Evolutionary conservation across 2,329 filamentous ascomycete genomes (phyloP).

Genomic region (Thermomyces lanuginosus): DNA sequence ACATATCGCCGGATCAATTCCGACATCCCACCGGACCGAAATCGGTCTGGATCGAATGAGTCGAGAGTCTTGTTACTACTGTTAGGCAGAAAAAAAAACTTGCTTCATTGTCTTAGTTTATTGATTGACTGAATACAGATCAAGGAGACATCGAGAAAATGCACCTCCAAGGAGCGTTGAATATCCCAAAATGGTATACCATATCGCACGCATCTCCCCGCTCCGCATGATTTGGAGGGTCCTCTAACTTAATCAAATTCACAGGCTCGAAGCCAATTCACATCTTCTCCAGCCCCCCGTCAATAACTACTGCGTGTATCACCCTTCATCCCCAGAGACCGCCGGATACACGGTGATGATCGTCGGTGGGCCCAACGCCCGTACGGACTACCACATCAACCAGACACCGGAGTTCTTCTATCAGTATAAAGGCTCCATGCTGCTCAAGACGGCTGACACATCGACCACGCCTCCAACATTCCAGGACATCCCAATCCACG

Average conservation of each 20-base stretch:
- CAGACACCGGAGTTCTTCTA: conserved; percentile 95
- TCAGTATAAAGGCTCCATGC: conserved; percentile 84
- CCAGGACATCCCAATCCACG: conserved; percentile 72
- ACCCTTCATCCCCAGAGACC: conserved; percentile 49
- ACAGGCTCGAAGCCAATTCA: conserved; percentile 76
- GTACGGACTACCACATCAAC: conserved; percentile 98
- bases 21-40: no score
- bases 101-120: no score
- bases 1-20: no score
- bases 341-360: conserved; percentile 86
- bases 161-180: no score
- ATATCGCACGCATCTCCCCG: conserved; percentile 9
- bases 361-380: conserved; percentile 86
- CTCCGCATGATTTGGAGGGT: not conserved
- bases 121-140: no score
- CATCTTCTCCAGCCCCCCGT: conserved; percentile 86
- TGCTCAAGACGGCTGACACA: conserved; percentile 73
- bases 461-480: conserved; percentile 40
- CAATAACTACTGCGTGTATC: conserved; percentile 96
- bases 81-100: no score
- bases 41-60: no score
- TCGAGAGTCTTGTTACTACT: no score
- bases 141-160: conserved; percentile 7
- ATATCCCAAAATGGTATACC: conserved; percentile 31
- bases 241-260: not conserved